These are phyloP conservation scores for Tanacetum coccineum DNA, from an alignment of 129 eudicot species.

Conservation along the genomic window DNA sequence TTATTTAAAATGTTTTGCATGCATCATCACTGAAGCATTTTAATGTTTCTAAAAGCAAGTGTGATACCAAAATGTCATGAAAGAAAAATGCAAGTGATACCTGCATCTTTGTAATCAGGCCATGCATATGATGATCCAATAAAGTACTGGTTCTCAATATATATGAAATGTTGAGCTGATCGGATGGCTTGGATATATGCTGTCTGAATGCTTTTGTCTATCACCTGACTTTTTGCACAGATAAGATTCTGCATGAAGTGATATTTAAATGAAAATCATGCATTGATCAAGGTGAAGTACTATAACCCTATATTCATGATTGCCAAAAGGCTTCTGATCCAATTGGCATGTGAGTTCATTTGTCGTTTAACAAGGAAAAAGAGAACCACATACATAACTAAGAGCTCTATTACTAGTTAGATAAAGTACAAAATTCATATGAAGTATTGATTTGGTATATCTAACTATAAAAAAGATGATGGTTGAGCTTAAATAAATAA, in stretches of 20 bases:
- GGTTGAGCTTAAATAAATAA: not conserved
- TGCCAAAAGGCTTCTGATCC: slow-evolving; percentile 2
- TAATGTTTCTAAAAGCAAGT: slow-evolving; percentile 5
- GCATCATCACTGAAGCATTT: too few species aligned
- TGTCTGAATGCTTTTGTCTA: slow-evolving; percentile 89
- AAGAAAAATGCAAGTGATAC: slow-evolving; percentile 28
- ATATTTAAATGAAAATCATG: slow-evolving; percentile 6
- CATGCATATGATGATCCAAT: slow-evolving; percentile 95
- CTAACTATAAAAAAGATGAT: slow-evolving; percentile 6
- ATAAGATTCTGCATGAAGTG: slow-evolving; percentile 72
- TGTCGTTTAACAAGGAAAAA: not conserved
- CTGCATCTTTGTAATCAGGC: slow-evolving; percentile 91
- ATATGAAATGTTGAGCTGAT: slow-evolving; percentile 87
- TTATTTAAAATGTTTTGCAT: not conserved
- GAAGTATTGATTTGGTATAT: too few species aligned
- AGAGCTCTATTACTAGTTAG: not conserved
- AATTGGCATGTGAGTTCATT: not conserved
- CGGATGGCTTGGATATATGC: slow-evolving; percentile 96
- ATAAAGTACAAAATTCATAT: too few species aligned
- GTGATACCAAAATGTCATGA: not conserved
- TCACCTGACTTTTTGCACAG: slow-evolving; percentile 62
- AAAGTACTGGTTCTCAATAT: slow-evolving; percentile 92
- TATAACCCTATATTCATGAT: not conserved
- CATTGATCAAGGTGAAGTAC: slow-evolving; percentile 2
- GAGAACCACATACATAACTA: not conserved